Conservation (phyloP, 305 asterid genomes). For the Euphrasia arctica region DNA sequence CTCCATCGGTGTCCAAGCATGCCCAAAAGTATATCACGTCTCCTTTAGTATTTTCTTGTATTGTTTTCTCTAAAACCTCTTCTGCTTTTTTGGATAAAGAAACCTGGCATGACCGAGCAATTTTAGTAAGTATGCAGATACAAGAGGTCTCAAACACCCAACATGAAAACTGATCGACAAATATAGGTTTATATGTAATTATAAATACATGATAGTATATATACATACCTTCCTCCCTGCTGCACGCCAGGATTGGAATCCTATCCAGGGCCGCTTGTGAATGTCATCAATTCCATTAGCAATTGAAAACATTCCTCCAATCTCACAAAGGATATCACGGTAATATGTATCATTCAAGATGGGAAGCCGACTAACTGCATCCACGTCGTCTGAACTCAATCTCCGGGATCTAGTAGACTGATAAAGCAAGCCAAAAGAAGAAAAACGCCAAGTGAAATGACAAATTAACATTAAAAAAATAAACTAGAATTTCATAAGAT, state of each 20-base stretch:
- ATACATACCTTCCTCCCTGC: slow-evolving; percentile 75
- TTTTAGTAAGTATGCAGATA: slow-evolving; percentile 19
- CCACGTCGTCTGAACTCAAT: slow-evolving; percentile 89
- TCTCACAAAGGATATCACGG: slow-evolving; percentile 82
- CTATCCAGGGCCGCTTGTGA: slow-evolving; percentile 97
- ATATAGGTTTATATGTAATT: not conserved
- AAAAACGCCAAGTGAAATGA: slow-evolving; percentile 20
- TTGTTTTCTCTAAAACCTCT: slow-evolving; percentile 66
- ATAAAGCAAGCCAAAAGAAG: slow-evolving; percentile 30
- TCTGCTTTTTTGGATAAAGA: slow-evolving; percentile 76
- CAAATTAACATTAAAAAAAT: slow-evolving; percentile 21
- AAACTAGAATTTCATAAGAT: slow-evolving; percentile 11
- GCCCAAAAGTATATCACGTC: slow-evolving; percentile 92
- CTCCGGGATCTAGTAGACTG: slow-evolving; percentile 73
- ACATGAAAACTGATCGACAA: not conserved
- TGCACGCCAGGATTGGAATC: slow-evolving; percentile 99
- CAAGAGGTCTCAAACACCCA: slow-evolving; percentile 16
- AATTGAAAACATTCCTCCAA: slow-evolving; percentile 93
- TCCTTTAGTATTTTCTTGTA: slow-evolving; percentile 66
- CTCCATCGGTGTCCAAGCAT: slow-evolving; percentile 61
- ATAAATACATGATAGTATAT: slow-evolving; percentile 9
- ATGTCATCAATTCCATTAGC: slow-evolving; percentile 77
- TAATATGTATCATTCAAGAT: slow-evolving; percentile 75
- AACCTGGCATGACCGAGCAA: slow-evolving; percentile 49
- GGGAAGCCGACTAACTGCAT: slow-evolving; percentile 89